phyloP scores from a whole-genome alignment of 805 yeast species.

The Kodamaea kakaduensis region DNA sequence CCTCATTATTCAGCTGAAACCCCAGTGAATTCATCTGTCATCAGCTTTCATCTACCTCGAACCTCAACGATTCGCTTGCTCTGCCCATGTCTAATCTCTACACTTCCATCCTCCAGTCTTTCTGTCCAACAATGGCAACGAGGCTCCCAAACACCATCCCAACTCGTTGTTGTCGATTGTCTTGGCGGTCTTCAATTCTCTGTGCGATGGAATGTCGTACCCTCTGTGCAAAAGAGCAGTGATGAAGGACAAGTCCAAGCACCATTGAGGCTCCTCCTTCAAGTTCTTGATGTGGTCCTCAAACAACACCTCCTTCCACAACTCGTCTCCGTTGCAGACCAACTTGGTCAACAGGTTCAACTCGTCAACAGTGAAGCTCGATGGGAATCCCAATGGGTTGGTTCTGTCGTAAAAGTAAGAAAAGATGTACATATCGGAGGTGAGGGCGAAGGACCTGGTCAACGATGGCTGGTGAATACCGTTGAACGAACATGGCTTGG shows the following conservation, averaged over 20 bases:
- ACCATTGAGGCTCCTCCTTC: slow-evolving; percentile 85
- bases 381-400: slow-evolving; percentile 91
- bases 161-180: slow-evolving; percentile 84
- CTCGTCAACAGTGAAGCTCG: slow-evolving; percentile 80
- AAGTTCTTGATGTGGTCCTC: slow-evolving; percentile 65
- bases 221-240: slow-evolving; percentile 91
- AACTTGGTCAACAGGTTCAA: slow-evolving; percentile 72
- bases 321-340: slow-evolving; percentile 79
- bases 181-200: slow-evolving; percentile 91
- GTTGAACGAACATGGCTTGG: slow-evolving; percentile 89
- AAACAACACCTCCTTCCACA: slow-evolving; percentile 70
- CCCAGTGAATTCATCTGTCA: no score
- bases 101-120: slow-evolving; percentile 67
- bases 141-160: slow-evolving; percentile 99
- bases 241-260: slow-evolving; percentile 88
- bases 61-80: slow-evolving; percentile 13
- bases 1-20: no score
- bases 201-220: slow-evolving; percentile 83
- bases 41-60: no score
- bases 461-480: slow-evolving; percentile 97
- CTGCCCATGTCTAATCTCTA: slow-evolving; percentile 22
- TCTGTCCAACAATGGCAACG: slow-evolving; percentile 79
- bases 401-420: slow-evolving; percentile 96
- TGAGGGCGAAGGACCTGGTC: slow-evolving; percentile 64
- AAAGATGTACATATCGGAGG: slow-evolving; percentile 81